Conservation (phyloP, 1,284 basidiomycete genomes). For the Rhodotorula sp. region DNA sequence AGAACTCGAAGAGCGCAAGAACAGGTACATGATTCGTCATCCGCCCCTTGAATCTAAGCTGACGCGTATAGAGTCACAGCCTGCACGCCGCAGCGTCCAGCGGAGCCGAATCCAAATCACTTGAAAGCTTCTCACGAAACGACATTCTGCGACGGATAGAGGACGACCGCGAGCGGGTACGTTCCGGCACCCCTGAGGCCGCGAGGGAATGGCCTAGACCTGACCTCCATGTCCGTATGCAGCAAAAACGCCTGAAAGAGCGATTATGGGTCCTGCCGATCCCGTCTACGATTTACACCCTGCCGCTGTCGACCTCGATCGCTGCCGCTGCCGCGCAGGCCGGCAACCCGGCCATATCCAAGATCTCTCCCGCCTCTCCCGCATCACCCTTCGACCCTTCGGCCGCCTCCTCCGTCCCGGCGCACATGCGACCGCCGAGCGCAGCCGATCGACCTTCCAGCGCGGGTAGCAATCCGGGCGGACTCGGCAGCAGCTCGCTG, state of each 20-base stretch:
- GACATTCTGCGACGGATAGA: slow-evolving; percentile 88
- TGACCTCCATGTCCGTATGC: neutral
- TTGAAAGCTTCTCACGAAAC: slow-evolving; percentile 55
- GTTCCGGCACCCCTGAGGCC: slow-evolving; percentile 17
- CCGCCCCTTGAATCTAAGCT: too few species aligned
- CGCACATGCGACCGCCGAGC: neutral
- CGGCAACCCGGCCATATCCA: slow-evolving; percentile 36
- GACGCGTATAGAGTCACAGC: neutral
- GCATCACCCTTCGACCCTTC: slow-evolving; percentile 43
- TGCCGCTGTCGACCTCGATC: slow-evolving; percentile 28
- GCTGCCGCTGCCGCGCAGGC: slow-evolving; percentile 46
- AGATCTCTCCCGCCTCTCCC: slow-evolving; percentile 43
- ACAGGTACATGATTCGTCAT: slow-evolving; percentile 31
- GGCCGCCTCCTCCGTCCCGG: neutral
- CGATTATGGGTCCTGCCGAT: slow-evolving; percentile 84
- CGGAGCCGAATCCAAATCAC: slow-evolving; percentile 17
- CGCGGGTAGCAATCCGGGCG: neutral
- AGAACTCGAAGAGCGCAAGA: slow-evolving; percentile 47
- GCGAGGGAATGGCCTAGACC: neutral
- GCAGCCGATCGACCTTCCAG: neutral
- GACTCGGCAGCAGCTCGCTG: neutral
- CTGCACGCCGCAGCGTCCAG: slow-evolving; percentile 12
- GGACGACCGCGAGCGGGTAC: slow-evolving; percentile 80
- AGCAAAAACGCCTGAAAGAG: slow-evolving; percentile 86
- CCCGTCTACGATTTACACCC: slow-evolving; percentile 52